These are phyloP conservation scores for Penicillium taxi DNA, from an alignment of 495 filamentous ascomycete species.

Conservation along the genomic window DNA sequence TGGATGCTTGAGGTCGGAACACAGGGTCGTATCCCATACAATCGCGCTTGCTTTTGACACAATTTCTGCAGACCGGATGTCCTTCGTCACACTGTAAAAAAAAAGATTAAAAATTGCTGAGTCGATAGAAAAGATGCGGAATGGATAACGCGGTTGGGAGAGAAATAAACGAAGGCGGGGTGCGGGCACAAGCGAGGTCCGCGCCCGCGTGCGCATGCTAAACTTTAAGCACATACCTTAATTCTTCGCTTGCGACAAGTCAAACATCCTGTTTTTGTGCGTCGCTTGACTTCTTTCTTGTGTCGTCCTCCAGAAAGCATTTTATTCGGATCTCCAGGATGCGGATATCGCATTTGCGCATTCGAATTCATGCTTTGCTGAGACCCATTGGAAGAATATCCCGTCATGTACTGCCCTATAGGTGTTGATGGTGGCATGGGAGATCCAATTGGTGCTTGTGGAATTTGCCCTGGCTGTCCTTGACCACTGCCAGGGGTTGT, in stretches of 20 bases:
- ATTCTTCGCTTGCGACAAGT: slow-evolving; percentile 96
- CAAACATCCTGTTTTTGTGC: slow-evolving; percentile 95
- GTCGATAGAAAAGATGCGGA: slow-evolving; percentile 7
- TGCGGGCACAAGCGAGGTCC: slow-evolving; percentile 42
- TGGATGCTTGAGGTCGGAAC: slow-evolving; percentile 75
- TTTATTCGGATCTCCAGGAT: slow-evolving; percentile 41
- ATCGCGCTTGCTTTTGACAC: slow-evolving; percentile 95
- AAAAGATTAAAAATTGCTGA: slow-evolving; percentile 11
- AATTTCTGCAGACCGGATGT: slow-evolving; percentile 92
- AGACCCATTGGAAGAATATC: slow-evolving; percentile 31
- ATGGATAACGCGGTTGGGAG: slow-evolving; percentile 14
- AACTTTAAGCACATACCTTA: slow-evolving; percentile 67
- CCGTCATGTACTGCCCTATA: slow-evolving; percentile 39
- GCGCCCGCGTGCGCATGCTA: slow-evolving; percentile 32
- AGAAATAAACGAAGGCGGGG: slow-evolving; percentile 34
- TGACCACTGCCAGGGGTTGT: slow-evolving; percentile 18
- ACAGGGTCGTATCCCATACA: slow-evolving; percentile 97
- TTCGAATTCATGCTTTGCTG: slow-evolving; percentile 32
- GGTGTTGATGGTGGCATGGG: slow-evolving; percentile 39
- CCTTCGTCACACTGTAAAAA: slow-evolving; percentile 81
- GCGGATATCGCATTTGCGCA: slow-evolving; percentile 38
- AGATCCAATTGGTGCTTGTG: slow-evolving; percentile 40
- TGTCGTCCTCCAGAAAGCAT: slow-evolving; percentile 74
- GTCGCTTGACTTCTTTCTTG: slow-evolving; percentile 98
- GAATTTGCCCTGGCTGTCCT: slow-evolving; percentile 31